Conservation (phyloP, 2,329 filamentous ascomycete species). For the Scleromitrula shiraiana region DNA sequence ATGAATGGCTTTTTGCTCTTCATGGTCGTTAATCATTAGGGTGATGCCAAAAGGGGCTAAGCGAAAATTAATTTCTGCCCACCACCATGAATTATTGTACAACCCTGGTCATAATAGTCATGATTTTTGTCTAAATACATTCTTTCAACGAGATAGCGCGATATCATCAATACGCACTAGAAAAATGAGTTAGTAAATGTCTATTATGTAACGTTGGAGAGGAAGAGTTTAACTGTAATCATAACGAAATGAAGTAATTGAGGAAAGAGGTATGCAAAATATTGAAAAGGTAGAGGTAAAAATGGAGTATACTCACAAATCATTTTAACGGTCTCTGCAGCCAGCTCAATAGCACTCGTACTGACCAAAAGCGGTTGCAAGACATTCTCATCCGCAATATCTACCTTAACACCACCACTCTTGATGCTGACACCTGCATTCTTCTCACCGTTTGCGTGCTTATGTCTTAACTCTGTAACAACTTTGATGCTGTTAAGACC, state of each 20-base stretch:
- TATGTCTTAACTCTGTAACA: slow-evolving; percentile 87
- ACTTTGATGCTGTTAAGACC: slow-evolving; percentile 98
- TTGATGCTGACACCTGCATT: slow-evolving; percentile 98
- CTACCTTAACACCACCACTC: slow-evolving; percentile 90
- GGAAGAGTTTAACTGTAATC: no score
- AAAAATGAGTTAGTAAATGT: no score
- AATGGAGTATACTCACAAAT: no score
- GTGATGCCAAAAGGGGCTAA: slow-evolving; percentile 10
- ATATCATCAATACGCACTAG: slow-evolving; percentile 27
- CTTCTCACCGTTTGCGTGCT: slow-evolving; percentile 90
- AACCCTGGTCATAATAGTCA: slow-evolving; percentile 6
- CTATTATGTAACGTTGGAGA: no score
- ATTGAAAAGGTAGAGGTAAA: no score
- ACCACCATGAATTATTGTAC: slow-evolving; percentile 9
- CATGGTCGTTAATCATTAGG: slow-evolving; percentile 4
- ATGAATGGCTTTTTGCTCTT: no score
- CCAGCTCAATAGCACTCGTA: slow-evolving; percentile 94
- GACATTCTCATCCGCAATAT: slow-evolving; percentile 95
- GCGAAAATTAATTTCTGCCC: slow-evolving; percentile 4
- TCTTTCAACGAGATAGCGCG: slow-evolving; percentile 23
- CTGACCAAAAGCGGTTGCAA: slow-evolving; percentile 92
- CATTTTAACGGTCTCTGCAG: slow-evolving; percentile 87
- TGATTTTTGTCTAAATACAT: slow-evolving; percentile 2
- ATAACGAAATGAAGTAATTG: no score
- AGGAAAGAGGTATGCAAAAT: no score